Conservation (phyloP, 2,329 filamentous ascomycete species). For the Claviceps pazoutovae region DNA sequence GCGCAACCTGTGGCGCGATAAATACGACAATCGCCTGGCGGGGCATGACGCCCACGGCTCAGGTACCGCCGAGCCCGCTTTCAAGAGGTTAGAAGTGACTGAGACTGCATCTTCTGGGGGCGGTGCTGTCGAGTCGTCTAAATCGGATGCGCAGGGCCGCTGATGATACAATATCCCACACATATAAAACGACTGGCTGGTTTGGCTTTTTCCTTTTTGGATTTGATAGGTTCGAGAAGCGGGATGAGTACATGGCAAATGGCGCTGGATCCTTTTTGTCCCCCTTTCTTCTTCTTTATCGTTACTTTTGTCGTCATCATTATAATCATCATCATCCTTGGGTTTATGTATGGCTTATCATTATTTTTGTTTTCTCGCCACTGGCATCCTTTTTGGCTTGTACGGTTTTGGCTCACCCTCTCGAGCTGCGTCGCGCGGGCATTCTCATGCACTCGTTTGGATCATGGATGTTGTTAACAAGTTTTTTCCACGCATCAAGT, state of each 20-base stretch:
- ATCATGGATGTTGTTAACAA: neutral
- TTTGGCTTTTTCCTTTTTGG: too few species aligned
- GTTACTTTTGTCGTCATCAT: neutral
- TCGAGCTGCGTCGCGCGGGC: constrained; percentile 3
- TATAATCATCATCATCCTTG: neutral
- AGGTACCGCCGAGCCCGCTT: constrained; percentile 31
- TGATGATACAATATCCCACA: too few species aligned
- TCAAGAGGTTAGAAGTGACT: constrained; percentile 38
- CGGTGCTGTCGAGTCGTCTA: neutral
- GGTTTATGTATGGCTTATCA: too few species aligned
- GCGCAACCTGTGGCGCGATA: constrained; percentile 58
- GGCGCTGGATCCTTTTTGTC: too few species aligned
- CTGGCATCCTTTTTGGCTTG: neutral
- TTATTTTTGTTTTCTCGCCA: neutral
- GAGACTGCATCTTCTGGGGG: constrained; percentile 24
- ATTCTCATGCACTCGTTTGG: neutral
- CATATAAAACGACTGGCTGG: too few species aligned
- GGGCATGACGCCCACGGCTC: constrained; percentile 19
- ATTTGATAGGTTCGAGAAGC: too few species aligned
- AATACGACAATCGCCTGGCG: constrained; percentile 30
- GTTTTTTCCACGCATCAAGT: neutral
- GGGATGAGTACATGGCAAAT: too few species aligned
- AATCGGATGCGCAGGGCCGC: neutral
- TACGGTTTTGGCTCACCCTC: neutral
- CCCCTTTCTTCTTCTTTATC: neutral